phyloP scores from a whole-genome alignment of 169 alveolate genomes.

The Babesia ovis region DNA sequence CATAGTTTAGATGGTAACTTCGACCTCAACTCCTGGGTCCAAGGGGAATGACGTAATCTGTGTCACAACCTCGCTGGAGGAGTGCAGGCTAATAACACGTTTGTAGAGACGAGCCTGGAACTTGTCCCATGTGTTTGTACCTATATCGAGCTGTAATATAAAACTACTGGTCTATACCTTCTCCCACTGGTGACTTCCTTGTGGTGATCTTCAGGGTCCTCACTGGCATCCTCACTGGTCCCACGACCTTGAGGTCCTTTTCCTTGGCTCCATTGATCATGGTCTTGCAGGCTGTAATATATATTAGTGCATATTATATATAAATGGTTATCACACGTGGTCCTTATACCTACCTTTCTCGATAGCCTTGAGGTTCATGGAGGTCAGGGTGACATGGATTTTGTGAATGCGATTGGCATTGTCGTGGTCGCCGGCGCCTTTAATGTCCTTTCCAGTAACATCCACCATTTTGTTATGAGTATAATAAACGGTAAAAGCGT shows the following conservation, averaged over 20 bases:
- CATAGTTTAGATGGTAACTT: slow-evolving; percentile 86
- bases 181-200: slow-evolving; percentile 98
- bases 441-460: slow-evolving; percentile 76
- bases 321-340: background rate
- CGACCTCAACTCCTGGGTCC: slow-evolving; percentile 97
- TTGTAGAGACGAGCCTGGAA: slow-evolving; percentile 96
- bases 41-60: slow-evolving; percentile 95
- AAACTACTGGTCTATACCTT: slow-evolving; percentile 76
- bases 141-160: slow-evolving; percentile 13
- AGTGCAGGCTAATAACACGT: slow-evolving; percentile 95
- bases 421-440: slow-evolving; percentile 79
- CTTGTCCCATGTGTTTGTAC: slow-evolving; percentile 97
- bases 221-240: slow-evolving; percentile 98
- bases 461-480: slow-evolving; percentile 27
- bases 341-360: slow-evolving; percentile 80
- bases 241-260: slow-evolving; percentile 88
- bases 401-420: slow-evolving; percentile 88
- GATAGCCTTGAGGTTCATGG: slow-evolving; percentile 86
- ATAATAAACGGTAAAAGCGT: background rate
- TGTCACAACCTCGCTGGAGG: slow-evolving; percentile 94
- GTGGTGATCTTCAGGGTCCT: slow-evolving; percentile 93
- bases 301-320: background rate
- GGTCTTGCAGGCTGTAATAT: slow-evolving; percentile 87
- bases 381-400: slow-evolving; percentile 90
- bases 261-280: slow-evolving; percentile 91